Conservation (phyloP, 177 flowering plant species). For the Vitis hybrid region DNA sequence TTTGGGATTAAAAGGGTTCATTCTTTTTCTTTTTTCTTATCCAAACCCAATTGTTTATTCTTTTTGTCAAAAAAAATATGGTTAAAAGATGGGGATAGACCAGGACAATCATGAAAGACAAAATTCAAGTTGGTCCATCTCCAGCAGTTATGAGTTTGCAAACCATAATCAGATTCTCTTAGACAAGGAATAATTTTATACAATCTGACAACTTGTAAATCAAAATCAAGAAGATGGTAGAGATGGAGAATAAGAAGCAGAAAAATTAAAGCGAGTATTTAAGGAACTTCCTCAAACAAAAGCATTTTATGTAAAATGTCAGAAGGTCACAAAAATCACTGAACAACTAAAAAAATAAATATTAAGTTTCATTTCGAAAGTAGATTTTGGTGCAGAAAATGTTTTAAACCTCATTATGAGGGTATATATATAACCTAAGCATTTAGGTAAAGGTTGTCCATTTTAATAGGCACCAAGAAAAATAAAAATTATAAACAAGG, state of each 20-base stretch:
- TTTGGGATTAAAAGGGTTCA: too few species aligned
- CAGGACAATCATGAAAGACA: not conserved
- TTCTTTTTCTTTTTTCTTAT: too few species aligned
- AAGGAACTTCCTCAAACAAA: constrained; percentile 1
- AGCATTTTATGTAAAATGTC: not conserved
- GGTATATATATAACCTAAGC: not conserved
- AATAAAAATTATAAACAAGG: not conserved
- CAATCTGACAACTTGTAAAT: not conserved
- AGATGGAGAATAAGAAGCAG: not conserved
- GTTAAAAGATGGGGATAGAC: too few species aligned
- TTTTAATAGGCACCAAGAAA: not conserved
- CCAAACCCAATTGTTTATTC: too few species aligned
- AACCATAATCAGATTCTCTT: constrained; percentile 2
- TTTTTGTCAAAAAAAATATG: too few species aligned
- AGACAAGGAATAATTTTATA: not conserved
- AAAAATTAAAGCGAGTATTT: not conserved
- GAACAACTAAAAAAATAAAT: not conserved
- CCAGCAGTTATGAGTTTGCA: not conserved
- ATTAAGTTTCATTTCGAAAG: not conserved
- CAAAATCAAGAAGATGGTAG: not conserved
- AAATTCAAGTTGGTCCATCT: not conserved
- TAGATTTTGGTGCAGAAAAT: not conserved
- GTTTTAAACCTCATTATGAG: not conserved
- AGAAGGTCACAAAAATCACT: constrained; percentile 9
- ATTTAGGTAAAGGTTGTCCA: constrained; percentile 9